Evolutionary conservation across 495 filamentous ascomycete genomes (phyloP), one percentile per base, ranked within the genome.

Genomic region (Poronia punctata): DNA sequence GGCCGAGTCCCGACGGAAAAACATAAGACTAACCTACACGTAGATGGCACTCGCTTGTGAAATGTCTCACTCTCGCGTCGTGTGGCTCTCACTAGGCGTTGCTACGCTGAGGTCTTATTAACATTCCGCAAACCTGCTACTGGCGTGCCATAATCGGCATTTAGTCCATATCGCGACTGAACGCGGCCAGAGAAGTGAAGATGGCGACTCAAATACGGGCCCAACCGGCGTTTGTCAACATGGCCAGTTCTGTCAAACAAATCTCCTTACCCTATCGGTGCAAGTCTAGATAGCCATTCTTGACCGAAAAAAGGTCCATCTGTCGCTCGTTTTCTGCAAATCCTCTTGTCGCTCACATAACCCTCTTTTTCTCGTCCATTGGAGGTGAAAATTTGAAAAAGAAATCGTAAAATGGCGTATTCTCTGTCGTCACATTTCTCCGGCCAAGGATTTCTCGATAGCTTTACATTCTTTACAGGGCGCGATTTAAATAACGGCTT

Each of bases 381-480:
- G 4, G 30, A 36, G 14, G 8, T 18, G 14, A 35, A 33, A 12
- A 4, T 39, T 41, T 42, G 4, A 9, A 16, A 5, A 16, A 31
- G 7, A 3, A 31, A 16, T 18, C 25, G 35, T 19, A 21, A 27
- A 6, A 59, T 59, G 55, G 35, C 49, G 40, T 59, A 59, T 35
- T 55, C 55, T 20, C 49, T 59, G 30, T 35, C 52, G 19, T 43
- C 46, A 15, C 55, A 59, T 38, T 59, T 52, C 38, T 52, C 46
- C 11, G 55, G 55, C 52, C 55, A 59, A 36, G 52, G 49, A 36
- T 49, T 59, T 21, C 52, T 59, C 9, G 49, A 59, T 45, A 49
- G 52, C 32, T 59, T 59, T 43, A 49, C 12, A 31, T 59, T 59
- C 26, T 59, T 59, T 27, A 59, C 52, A 1, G 55, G 55, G 10